Conservation (phyloP, 2,329 filamentous ascomycete genomes). For the Aureobasidium mangrovei region DNA sequence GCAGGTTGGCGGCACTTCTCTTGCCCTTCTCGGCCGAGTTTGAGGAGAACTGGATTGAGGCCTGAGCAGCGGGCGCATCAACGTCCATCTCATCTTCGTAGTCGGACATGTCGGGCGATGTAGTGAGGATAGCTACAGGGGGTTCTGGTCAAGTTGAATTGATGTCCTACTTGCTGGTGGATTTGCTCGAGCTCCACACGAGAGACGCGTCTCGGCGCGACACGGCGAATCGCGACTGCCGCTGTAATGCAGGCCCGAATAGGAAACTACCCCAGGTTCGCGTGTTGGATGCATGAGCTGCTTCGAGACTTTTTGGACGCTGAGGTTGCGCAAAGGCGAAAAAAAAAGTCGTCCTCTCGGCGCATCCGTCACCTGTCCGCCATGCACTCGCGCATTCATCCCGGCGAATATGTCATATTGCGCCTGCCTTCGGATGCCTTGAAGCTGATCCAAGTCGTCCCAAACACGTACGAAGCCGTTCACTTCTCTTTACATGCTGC, state of each 20-base stretch:
- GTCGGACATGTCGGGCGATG: slow-evolving; percentile 40
- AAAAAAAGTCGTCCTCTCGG: neutral
- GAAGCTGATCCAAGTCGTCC: slow-evolving; percentile 50
- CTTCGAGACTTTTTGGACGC: neutral
- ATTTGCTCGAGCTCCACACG: too few species aligned
- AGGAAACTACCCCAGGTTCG: too few species aligned
- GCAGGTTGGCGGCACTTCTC: slow-evolving; percentile 82
- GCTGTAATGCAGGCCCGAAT: too few species aligned
- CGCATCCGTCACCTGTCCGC: neutral
- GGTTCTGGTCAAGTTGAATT: neutral
- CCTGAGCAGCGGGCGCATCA: slow-evolving; percentile 45
- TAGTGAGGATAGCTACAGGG: neutral
- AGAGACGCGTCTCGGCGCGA: too few species aligned
- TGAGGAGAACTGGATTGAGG: slow-evolving; percentile 59
- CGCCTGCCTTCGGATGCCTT: slow-evolving; percentile 50
- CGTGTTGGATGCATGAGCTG: too few species aligned
- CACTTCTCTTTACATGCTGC: neutral
- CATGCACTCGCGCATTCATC: slow-evolving; percentile 41
- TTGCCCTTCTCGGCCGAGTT: slow-evolving; percentile 71
- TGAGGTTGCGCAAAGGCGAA: neutral
- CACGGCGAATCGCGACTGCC: too few species aligned
- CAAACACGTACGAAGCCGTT: slow-evolving; percentile 51
- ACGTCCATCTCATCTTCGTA: slow-evolving; percentile 58
- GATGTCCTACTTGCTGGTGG: neutral
- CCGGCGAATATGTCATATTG: slow-evolving; percentile 44